phyloP scores from a whole-genome alignment of 345 rosid species.

The Salix caprea region DNA sequence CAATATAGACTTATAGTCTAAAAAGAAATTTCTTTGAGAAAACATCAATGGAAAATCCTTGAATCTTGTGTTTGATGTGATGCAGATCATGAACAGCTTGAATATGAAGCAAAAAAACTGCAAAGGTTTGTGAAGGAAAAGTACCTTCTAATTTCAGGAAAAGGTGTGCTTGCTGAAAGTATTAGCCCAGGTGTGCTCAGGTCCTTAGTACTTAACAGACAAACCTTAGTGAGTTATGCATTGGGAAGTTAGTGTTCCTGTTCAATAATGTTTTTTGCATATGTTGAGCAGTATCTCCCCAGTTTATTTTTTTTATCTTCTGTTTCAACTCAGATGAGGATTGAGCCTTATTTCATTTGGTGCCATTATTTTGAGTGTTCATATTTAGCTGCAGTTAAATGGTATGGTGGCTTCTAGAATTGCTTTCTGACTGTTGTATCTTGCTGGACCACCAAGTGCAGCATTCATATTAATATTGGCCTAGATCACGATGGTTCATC shows the following conservation, averaged over 20 bases:
- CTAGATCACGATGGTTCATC: not conserved
- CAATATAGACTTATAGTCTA: not conserved
- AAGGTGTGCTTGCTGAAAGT: constrained; percentile 74
- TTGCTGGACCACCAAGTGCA: not conserved
- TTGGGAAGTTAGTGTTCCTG: not conserved
- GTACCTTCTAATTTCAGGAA: constrained; percentile 55
- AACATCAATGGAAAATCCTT: not conserved
- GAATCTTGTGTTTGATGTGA: not conserved
- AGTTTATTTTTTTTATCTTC: not conserved
- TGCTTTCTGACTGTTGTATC: not conserved
- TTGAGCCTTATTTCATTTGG: not conserved
- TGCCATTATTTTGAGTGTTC: not conserved
- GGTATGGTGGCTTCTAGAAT: not conserved
- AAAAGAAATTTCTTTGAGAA: not conserved
- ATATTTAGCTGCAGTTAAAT: not conserved
- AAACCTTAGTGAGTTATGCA: constrained; percentile 41
- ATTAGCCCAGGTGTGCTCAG: constrained; percentile 54
- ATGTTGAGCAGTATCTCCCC: not conserved
- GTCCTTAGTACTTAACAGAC: constrained; percentile 61
- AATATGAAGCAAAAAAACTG: constrained; percentile 56
- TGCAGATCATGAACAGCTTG: constrained; percentile 56
- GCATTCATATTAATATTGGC: not conserved
- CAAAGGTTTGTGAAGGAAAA: constrained; percentile 75
- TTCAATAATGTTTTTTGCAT: not conserved
- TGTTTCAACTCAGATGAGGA: not conserved